Evolutionary conservation across 176 grass and related monocot genomes (phyloP), one percentile per base, ranked within the genome.

Genomic region (Luzula sylvatica): DNA sequence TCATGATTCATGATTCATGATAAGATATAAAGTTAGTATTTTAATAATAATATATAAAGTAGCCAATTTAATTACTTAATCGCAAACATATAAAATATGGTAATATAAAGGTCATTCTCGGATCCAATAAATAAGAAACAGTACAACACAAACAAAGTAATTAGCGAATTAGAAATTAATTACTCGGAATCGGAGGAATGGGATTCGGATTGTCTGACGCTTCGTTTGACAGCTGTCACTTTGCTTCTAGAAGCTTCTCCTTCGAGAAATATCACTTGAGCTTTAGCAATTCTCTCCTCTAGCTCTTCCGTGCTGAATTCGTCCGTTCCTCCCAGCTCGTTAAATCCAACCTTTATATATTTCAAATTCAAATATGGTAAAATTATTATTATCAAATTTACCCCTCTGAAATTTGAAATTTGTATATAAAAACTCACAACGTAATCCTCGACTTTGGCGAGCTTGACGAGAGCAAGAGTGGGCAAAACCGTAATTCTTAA

Each of bases 281-380:
- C 51, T 56, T 80, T 90, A 0, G 78, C 78, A 0, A 98, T 75
- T 20, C 85, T 77, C 45, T 90, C 92, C 67, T 98, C 85, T 51
- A 98, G 58, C 12, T 86, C 75, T 69, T 90, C 92, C 0, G 78
- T 90, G 63, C 55, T 86, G 51, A 96, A 98, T 41, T 70, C 78
- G 49, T 98, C 92, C 41, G 83, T 82, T 23, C 85, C 81, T 32
- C 92, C 92, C n/a, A 98, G 92, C 23, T 98, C 81, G 72, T 90
- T 75, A 61, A 98, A 98, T 25, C 92, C 92, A 43, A 90, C 85
- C 92, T 98, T 50, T n/a, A n/a, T n/a, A n/a, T n/a, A n/a, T n/a
- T n/a, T n/a, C n/a, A n/a, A n/a, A n/a, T n/a, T n/a, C n/a, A n/a
- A n/a, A n/a, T n/a, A n/a, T n/a, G n/a, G n/a, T n/a, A n/a, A n/a